Conservation (phyloP, 176 grass and related monocot species). For the Oryza australiensis region DNA sequence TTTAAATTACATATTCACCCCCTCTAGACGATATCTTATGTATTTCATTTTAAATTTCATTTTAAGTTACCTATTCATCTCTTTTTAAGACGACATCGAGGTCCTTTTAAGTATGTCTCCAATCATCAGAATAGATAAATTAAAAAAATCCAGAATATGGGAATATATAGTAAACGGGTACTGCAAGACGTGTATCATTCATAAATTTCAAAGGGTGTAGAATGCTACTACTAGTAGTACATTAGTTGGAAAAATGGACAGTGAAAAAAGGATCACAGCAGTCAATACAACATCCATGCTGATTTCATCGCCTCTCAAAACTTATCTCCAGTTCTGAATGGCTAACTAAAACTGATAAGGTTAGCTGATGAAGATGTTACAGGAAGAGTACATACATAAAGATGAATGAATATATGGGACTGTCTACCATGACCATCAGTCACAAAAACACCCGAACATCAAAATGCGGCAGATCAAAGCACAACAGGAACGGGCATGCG, state of each 20-base stretch:
- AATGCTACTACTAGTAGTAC: background rate
- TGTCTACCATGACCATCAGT: background rate
- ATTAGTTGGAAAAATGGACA: background rate
- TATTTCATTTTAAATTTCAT: too few species aligned
- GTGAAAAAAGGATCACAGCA: background rate
- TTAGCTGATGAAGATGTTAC: constrained; percentile 25
- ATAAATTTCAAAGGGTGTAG: background rate
- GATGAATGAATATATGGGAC: background rate
- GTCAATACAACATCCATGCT: background rate
- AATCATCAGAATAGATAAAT: background rate
- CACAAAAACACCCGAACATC: constrained; percentile 6
- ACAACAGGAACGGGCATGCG: background rate
- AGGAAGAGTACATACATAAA: constrained; percentile 40
- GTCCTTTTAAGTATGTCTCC: too few species aligned
- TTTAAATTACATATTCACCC: too few species aligned
- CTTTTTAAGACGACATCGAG: too few species aligned
- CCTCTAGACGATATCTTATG: too few species aligned
- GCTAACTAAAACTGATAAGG: constrained; percentile 16
- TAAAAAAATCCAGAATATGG: background rate
- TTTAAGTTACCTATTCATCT: too few species aligned
- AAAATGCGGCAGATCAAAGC: background rate
- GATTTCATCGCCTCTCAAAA: background rate
- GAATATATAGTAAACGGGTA: background rate
- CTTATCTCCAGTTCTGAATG: background rate
- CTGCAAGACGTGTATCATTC: background rate